Conservation (phyloP, 2,329 filamentous ascomycete genomes). For the Aschersonia sp. region DNA sequence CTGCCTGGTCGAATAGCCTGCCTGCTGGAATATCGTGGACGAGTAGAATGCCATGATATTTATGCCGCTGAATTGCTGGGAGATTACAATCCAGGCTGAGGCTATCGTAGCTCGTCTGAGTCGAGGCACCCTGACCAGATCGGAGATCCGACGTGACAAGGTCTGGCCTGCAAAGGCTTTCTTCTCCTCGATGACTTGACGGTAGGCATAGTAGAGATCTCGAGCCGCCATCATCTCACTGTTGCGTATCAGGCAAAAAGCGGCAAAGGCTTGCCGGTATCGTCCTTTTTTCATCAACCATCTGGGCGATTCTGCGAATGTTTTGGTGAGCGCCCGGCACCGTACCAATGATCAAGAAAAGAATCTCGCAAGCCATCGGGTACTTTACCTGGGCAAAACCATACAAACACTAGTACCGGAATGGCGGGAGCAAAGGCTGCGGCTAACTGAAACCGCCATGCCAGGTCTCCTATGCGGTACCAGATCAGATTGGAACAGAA, state of each 20-base stretch:
- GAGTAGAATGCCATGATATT: conserved; percentile 32
- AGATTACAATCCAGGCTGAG: conserved; percentile 15
- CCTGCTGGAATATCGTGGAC: conserved; percentile 31
- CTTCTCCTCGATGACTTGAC: conserved; percentile 18
- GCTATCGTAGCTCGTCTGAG: conserved; percentile 26
- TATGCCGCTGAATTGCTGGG: conserved; percentile 17
- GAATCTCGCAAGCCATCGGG: conserved; percentile 7
- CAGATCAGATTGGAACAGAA: conserved; percentile 49
- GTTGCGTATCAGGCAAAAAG: conserved; percentile 41
- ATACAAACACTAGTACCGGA: conserved; percentile 39
- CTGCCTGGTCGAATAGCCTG: conserved; percentile 22
- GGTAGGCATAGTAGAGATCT: conserved; percentile 38
- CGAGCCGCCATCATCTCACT: conserved; percentile 42
- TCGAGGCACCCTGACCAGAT: conserved; percentile 31
- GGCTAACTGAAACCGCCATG: conserved; percentile 48
- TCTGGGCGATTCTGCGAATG: conserved; percentile 36
- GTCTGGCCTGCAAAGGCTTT: conserved; percentile 17
- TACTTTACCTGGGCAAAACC: conserved; percentile 38
- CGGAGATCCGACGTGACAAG: conserved; percentile 24
- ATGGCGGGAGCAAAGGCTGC: conserved; percentile 50
- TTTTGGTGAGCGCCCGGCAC: no score
- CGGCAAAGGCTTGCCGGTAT: conserved; percentile 37
- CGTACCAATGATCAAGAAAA: neutral
- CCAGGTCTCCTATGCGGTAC: conserved; percentile 36
- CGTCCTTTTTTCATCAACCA: conserved; percentile 49